Conservation (phyloP, 306 rosid genomes). For the Sechiopsis laciniata region DNA sequence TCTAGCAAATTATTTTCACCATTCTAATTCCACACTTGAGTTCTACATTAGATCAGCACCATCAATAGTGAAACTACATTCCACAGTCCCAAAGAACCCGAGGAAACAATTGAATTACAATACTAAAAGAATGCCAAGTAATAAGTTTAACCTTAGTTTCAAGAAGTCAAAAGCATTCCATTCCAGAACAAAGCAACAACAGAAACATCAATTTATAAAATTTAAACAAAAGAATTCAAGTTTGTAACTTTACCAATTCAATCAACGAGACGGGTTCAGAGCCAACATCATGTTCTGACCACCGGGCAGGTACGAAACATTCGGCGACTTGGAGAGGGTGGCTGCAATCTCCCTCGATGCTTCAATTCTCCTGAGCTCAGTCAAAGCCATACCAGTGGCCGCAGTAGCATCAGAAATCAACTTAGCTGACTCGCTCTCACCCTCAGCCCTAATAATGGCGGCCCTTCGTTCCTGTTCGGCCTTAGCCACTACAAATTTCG, state of each 20-base stretch:
- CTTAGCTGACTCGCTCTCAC: conserved; percentile 87
- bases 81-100: background rate
- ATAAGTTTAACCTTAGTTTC: background rate
- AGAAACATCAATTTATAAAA: background rate
- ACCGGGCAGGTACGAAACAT: conserved; percentile 67
- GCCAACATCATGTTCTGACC: conserved; percentile 56
- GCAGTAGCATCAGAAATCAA: conserved; percentile 79
- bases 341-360: conserved; percentile 76
- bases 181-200: conserved; percentile 8
- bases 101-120: background rate
- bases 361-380: conserved; percentile 82
- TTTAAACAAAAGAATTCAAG: too few species aligned
- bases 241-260: conserved; percentile 45
- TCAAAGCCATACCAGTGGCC: conserved; percentile 56
- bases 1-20: background rate
- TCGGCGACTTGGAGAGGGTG: conserved; percentile 75
- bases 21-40: background rate
- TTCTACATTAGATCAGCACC: background rate
- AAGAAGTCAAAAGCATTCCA: background rate
- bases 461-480: conserved; percentile 93
- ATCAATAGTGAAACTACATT: too few species aligned
- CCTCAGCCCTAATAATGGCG: conserved; percentile 80
- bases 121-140: background rate
- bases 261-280: conserved; percentile 58
- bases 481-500: conserved; percentile 85